phyloP scores from a whole-genome alignment of 805 yeast species.

The Kazachstania kunashirensis region DNA sequence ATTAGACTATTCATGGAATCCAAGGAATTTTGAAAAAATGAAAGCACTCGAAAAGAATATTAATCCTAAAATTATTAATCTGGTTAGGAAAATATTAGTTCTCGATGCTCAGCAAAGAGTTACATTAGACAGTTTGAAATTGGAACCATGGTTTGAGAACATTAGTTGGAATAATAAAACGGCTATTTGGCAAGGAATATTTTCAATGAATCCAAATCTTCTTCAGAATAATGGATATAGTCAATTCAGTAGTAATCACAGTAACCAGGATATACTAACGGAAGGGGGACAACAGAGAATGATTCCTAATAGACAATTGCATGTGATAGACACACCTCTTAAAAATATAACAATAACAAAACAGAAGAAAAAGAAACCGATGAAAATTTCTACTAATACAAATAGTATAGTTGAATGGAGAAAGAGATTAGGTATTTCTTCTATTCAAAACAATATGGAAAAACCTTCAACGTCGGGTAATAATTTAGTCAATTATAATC shows the following conservation, averaged over 20 bases:
- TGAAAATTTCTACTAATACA: constrained; percentile 24
- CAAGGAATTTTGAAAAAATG: constrained; percentile 8
- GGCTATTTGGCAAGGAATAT: constrained; percentile 40
- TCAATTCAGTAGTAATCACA: not conserved
- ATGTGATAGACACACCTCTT: constrained; percentile 23
- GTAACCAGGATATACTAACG: too few species aligned
- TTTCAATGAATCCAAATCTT: not conserved
- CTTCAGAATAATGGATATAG: too few species aligned
- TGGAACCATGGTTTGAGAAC: constrained; percentile 60
- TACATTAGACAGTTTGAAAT: constrained; percentile 45
- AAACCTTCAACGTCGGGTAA: not conserved
- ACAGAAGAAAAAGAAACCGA: constrained; percentile 24
- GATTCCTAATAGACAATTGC: constrained; percentile 18
- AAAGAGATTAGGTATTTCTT: constrained; percentile 25
- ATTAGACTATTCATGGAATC: constrained; percentile 57
- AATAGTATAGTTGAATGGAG: constrained; percentile 32
- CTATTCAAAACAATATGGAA: constrained; percentile 4
- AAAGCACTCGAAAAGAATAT: constrained; percentile 14
- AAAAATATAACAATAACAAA: constrained; percentile 23
- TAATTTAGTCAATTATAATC: not conserved
- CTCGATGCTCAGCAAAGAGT: constrained; percentile 64
- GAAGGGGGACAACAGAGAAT: constrained; percentile 9
- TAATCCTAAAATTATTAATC: constrained; percentile 52
- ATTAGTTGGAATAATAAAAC: constrained; percentile 57
- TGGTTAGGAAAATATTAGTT: constrained; percentile 57